Base-by-base conservation (phyloP, 257 asterid genomes). In the Marsdenia floribunda region DNA sequence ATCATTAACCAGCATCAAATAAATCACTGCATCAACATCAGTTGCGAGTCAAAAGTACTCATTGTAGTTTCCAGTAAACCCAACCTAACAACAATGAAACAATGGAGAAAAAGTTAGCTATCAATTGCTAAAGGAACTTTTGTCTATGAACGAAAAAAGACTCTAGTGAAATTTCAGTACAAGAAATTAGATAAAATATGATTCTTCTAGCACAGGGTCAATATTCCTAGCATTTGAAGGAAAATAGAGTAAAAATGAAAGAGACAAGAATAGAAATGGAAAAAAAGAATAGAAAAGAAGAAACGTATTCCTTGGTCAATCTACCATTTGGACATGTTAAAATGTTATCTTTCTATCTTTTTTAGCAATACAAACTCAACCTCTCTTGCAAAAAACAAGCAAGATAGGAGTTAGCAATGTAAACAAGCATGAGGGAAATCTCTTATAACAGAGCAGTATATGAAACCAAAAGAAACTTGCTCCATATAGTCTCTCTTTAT, bases 1-100 rank as follows among this genome's bases (percentile, higher is more conserved):
- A 86, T 95, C 98, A 76, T 92, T 92, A 76, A 86, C 99, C 81
- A 95, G 86, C 98, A 95, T 95, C 91, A 95, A 75, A 85, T 92
- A 95, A 82, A 90, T 96, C 74, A 95, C 91, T 74, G 98, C 99
- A 83, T 95, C 99, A 71, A 95, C 96, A 84, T 95, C 98, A 64
- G 98, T 95, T 60, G 94, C 81, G 24, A 57, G 78, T 71, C 98
- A 96, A 74, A 90, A 92, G 78, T 95, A 95, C 90, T 92, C 99
- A 22, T 70, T 66, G 87, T 95, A 95, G 87, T 95, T 90, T 71
- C 99, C 99, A 69, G 99, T 90, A 77, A 95, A 95, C 74, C 81
- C 88, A 81, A 86, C 87, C 98, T 95, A 64, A 77, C 38, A 87
- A 70, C 46, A 78, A 55, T 13, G n/a, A 80, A 74, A 76, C 57